A percentile compares a stretch with the other conserved stretches of the same genome.
These are phyloP conservation scores for Puccinia novopanici DNA, from an alignment of 1,284 basidiomycete species.

Conservation along the genomic window DNA sequence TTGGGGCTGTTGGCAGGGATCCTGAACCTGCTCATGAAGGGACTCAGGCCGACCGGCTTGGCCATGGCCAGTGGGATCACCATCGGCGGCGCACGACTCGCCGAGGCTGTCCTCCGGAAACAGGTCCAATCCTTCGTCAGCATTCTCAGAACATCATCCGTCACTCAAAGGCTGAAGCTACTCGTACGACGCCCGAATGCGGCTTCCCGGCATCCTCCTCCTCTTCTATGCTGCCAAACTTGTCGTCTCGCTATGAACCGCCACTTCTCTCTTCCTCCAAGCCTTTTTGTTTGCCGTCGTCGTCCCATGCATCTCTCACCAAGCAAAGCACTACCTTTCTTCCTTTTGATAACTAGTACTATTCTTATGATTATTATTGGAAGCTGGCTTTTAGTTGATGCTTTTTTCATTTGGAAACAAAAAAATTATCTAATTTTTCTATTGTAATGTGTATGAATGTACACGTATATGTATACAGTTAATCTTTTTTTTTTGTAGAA, in stretches of 20 bases:
- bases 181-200: not conserved
- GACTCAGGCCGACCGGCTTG: conserved; percentile 30
- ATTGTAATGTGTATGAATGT: too few relatives aligned
- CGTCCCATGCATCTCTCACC: not conserved
- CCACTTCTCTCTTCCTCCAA: not conserved
- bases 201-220: not conserved
- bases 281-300: not conserved
- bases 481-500: too few relatives aligned
- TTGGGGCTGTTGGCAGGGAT: not conserved
- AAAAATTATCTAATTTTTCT: too few relatives aligned
- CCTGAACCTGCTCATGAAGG: conserved; percentile 18
- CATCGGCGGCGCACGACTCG: conserved; percentile 26
- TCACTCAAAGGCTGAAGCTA: not conserved
- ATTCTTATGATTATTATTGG: too few relatives aligned
- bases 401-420: too few relatives aligned
- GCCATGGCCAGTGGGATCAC: conserved; percentile 36
- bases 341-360: too few relatives aligned
- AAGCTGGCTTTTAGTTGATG: too few relatives aligned
- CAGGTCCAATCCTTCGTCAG: conserved; percentile 13
- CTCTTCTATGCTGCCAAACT: not conserved
- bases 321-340: too few relatives aligned
- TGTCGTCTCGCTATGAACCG: not conserved
- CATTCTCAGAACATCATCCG: not conserved
- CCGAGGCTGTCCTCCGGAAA: conserved; percentile 6
- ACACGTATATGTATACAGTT: too few relatives aligned